A percentile compares a stretch with the other conserved stretches of the same genome.
Evolutionary conservation across 2,329 filamentous ascomycete species (phyloP).

Genomic region (Cytospora chrysosperma): DNA sequence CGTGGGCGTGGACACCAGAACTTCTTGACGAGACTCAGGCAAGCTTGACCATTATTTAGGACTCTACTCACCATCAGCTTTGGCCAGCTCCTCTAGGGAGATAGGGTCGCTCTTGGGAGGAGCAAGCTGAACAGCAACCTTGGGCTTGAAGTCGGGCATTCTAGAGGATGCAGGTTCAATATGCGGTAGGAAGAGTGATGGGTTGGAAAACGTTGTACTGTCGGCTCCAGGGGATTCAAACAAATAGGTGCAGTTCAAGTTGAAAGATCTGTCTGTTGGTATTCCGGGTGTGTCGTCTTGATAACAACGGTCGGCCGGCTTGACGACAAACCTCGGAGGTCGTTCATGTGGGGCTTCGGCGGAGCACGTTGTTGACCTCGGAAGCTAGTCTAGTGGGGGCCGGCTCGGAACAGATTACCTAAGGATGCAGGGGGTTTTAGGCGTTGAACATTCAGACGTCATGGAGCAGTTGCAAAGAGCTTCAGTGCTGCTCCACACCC

Average conservation of each 20-base stretch:
- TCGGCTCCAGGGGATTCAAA: not conserved
- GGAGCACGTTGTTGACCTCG: not conserved
- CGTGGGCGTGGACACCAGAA: not conserved
- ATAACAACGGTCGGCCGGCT: not conserved
- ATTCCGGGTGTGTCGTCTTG: not conserved
- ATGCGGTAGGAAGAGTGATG: not conserved
- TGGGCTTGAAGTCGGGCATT: conserved; percentile 74
- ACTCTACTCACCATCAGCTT: conserved; percentile 71
- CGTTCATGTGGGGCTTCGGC: conserved; percentile 3
- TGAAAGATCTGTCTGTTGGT: not conserved
- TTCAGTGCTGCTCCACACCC: too few species aligned
- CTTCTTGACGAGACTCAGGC: not conserved
- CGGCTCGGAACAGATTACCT: not conserved
- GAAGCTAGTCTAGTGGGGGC: not conserved
- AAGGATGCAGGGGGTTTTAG: not conserved
- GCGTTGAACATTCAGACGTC: conserved; percentile 4
- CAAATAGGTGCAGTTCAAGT: not conserved
- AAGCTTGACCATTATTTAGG: not conserved
- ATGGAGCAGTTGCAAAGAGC: conserved; percentile 9
- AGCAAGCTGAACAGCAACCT: conserved; percentile 70
- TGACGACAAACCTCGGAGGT: conserved; percentile 9
- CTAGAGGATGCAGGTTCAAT: conserved; percentile 26
- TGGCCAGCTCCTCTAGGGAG: conserved; percentile 72
- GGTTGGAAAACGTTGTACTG: not conserved
- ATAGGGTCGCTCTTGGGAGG: conserved; percentile 89